phyloP scores from a whole-genome alignment of 768 basidiomycete species.

The Cyathus striatus region DNA sequence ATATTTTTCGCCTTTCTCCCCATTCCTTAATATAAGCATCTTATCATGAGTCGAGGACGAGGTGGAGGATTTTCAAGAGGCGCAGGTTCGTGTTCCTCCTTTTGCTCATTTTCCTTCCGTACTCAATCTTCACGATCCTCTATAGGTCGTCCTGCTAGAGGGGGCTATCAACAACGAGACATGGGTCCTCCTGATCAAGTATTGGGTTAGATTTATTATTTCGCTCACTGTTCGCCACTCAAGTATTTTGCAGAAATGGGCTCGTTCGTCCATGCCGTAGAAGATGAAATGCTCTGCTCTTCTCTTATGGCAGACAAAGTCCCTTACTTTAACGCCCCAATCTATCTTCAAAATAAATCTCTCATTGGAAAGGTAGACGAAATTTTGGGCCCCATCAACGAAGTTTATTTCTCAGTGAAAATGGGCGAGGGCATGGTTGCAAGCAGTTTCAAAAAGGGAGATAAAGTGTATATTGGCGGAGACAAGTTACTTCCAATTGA shows the following conservation, averaged over 20 bases:
- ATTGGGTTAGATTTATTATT: constrained; percentile 43
- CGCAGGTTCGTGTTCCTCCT: constrained; percentile 28
- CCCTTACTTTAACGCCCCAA: constrained; percentile 98
- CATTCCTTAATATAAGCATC: too few species aligned
- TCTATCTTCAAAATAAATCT: constrained; percentile 95
- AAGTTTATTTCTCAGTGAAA: constrained; percentile 97
- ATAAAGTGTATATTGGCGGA: constrained; percentile 96
- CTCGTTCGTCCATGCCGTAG: constrained; percentile 89
- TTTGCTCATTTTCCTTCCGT: constrained; percentile 2
- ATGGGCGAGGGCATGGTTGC: constrained; percentile 97
- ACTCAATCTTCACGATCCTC: background rate
- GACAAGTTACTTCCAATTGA: constrained; percentile 97
- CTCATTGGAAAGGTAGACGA: constrained; percentile 97
- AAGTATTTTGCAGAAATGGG: constrained; percentile 70
- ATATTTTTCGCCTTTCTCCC: too few species aligned
- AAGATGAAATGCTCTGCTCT: constrained; percentile 96
- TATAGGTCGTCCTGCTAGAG: constrained; percentile 63
- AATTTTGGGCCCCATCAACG: constrained; percentile 98
- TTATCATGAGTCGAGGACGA: constrained; percentile 43
- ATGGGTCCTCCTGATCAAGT: constrained; percentile 77
- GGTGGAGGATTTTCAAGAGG: constrained; percentile 52
- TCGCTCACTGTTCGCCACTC: constrained; percentile 1
- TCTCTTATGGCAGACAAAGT: constrained; percentile 85
- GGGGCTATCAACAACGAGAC: constrained; percentile 69
- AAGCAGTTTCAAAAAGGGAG: constrained; percentile 92